Percentiles rank a stretch among this genome's conserved stretches.
Conservation (phyloP, 345 rosid species). For the Hibiscus trionum region DNA sequence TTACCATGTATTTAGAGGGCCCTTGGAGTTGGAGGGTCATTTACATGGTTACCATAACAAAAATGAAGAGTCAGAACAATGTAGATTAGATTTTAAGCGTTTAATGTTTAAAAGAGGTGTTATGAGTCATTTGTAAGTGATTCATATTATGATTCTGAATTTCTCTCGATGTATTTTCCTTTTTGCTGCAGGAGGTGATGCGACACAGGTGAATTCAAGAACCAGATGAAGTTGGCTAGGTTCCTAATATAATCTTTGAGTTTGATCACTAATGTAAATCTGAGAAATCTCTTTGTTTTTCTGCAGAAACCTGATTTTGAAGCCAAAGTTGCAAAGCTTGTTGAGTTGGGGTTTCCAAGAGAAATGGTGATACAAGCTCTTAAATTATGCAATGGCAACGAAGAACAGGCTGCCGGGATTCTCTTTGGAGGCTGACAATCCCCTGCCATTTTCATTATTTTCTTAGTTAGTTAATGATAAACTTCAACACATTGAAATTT, state of each 20-base stretch:
- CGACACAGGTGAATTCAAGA: constrained; percentile 29
- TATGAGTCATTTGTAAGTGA: background rate
- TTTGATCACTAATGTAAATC: background rate
- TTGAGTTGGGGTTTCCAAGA: constrained; percentile 76
- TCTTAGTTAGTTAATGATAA: background rate
- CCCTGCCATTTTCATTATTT: background rate
- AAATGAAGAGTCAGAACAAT: background rate
- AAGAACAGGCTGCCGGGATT: constrained; percentile 97
- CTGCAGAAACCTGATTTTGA: constrained; percentile 74
- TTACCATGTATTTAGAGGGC: background rate
- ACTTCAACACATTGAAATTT: background rate
- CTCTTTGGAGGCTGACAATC: constrained; percentile 70
- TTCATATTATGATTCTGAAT: background rate
- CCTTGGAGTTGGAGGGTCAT: too few relatives aligned
- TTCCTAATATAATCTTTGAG: background rate
- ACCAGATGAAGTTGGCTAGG: too few relatives aligned
- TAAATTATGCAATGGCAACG: constrained; percentile 66
- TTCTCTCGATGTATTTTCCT: background rate
- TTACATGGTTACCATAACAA: background rate
- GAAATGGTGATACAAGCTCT: constrained; percentile 86
- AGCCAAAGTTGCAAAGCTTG: constrained; percentile 84
- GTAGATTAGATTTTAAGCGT: background rate
- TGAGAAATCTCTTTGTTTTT: background rate
- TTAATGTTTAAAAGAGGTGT: background rate
- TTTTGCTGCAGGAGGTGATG: constrained; percentile 28